Evolutionary conservation across 306 rosid genomes (phyloP), one percentile per base, ranked within the genome.

Genomic region (Cucumis hystrix): DNA sequence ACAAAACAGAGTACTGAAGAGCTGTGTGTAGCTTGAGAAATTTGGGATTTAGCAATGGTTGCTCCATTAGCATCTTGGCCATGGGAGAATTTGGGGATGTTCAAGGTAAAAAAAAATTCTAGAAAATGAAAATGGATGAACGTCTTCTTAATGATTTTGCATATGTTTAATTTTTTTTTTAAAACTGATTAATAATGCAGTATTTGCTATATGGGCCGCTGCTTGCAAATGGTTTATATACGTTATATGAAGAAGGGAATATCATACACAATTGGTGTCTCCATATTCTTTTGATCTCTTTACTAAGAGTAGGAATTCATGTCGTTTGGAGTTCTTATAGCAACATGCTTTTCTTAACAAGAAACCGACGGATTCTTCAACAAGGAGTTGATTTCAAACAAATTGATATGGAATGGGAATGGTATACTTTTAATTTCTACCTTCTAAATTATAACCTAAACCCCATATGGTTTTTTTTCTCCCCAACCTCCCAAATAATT

Each of bases 381-480:
- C 81, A 85, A 30, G 98, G 96, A 5, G 80, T 88, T 62, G 98
- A 91, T 87, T 93, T 93, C 93, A 89, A 91, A 75, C 98, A 93
- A 82, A 74, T 93, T 80, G 97, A 93, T 83, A 81, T 47, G 66
- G 97, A 95, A 83, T 95, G 97, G 97, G 83, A 95, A 83, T 92
- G 99, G 99, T 95, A 67, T 33, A 33, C 3, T 33, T 8, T 52
- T 0, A 52, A 8, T 12, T 3, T 13, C 6, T 0, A 18, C 9
- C 1, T 65, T 37, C 51, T 33, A 63, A 63, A 33, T 63, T 63
- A 17, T 10, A 55, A 4, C 20, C 56, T 33, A 4, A 12, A 11
- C 54, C 54, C 54, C 25, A 56, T 3, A 8, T 56, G 12, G 0
- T n/a, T 56, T 56, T 56, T 6, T n/a, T 56, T 49, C 5, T 33